These are phyloP conservation scores for Phialophora tarda DNA, from an alignment of 2,329 filamentous ascomycete species.

Conservation along the genomic window DNA sequence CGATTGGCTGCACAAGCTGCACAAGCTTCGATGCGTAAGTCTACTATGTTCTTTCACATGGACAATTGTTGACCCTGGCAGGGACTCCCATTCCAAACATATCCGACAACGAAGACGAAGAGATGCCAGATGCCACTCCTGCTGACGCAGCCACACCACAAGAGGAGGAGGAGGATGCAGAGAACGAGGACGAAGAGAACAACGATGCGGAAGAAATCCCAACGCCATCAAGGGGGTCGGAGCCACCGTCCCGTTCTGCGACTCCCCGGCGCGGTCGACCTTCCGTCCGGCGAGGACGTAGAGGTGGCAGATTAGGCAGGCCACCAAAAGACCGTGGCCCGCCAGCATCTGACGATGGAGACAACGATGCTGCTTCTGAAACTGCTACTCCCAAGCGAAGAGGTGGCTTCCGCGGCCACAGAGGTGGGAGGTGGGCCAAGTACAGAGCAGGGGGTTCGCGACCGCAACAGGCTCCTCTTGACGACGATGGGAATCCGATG, in stretches of 20 bases:
- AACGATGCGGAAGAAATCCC: constrained; percentile 54
- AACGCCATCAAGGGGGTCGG: constrained; percentile 50
- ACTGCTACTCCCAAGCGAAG: constrained; percentile 63
- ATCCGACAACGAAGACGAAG: constrained; percentile 54
- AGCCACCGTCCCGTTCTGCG: constrained; percentile 53
- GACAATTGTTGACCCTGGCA: constrained; percentile 37
- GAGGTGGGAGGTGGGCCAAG: constrained; percentile 73
- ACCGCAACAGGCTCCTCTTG: constrained; percentile 81
- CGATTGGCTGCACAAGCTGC: constrained; percentile 55
- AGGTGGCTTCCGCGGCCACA: constrained; percentile 66
- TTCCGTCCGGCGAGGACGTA: constrained; percentile 50
- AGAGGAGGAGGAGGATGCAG: constrained; percentile 45
- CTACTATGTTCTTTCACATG: neutral
- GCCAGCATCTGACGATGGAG: constrained; percentile 72
- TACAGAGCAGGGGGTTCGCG: constrained; percentile 74
- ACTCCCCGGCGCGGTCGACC: constrained; percentile 61
- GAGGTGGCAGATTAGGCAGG: constrained; percentile 66
- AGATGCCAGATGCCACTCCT: constrained; percentile 49
- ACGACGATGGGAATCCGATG: constrained; percentile 91
- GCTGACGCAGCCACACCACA: constrained; percentile 45
- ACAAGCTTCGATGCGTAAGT: constrained; percentile 53
- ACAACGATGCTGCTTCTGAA: constrained; percentile 51
- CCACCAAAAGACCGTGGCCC: constrained; percentile 84
- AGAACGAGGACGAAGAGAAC: constrained; percentile 42
- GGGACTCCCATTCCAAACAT: constrained; percentile 50